These are phyloP conservation scores for Osmozyma mogii DNA, from an alignment of 805 yeast species.

Conservation along the genomic window DNA sequence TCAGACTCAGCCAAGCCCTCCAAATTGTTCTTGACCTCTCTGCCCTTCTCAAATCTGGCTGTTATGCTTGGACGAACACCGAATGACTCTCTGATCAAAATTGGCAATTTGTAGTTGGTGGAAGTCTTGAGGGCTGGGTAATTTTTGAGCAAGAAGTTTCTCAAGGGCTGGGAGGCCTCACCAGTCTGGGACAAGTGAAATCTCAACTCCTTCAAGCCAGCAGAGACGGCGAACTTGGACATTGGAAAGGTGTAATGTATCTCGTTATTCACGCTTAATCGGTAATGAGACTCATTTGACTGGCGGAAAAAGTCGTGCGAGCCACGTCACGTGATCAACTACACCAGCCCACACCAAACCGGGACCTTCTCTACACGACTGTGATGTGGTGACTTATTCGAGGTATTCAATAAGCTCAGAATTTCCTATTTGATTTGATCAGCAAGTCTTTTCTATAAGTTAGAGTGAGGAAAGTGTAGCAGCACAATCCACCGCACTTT, in stretches of 20 bases:
- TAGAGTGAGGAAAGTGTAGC: too few relatives aligned
- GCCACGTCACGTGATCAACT: background rate
- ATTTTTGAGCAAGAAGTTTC: constrained; percentile 53
- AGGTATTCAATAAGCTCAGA: background rate
- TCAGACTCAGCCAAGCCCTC: constrained; percentile 43
- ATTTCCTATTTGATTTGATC: background rate
- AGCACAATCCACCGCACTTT: too few relatives aligned
- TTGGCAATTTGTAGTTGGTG: constrained; percentile 58
- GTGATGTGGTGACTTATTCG: background rate
- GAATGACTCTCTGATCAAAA: constrained; percentile 68
- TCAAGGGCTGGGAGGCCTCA: constrained; percentile 58
- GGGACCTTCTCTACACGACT: background rate
- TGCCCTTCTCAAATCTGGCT: constrained; percentile 60
- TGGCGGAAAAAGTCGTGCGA: constrained; percentile 11
- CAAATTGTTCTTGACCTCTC: constrained; percentile 41
- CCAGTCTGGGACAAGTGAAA: constrained; percentile 77
- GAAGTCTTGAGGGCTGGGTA: constrained; percentile 56
- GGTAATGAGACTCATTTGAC: constrained; percentile 7
- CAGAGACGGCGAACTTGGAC: constrained; percentile 40
- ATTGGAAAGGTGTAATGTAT: constrained; percentile 9
- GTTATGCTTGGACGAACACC: constrained; percentile 68
- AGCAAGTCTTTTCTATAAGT: background rate
- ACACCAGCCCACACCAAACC: background rate
- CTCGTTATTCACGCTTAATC: too few relatives aligned
- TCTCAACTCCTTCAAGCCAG: constrained; percentile 67